Conservation (phyloP, 164 flowering plant species). For the Annona squamosa region DNA sequence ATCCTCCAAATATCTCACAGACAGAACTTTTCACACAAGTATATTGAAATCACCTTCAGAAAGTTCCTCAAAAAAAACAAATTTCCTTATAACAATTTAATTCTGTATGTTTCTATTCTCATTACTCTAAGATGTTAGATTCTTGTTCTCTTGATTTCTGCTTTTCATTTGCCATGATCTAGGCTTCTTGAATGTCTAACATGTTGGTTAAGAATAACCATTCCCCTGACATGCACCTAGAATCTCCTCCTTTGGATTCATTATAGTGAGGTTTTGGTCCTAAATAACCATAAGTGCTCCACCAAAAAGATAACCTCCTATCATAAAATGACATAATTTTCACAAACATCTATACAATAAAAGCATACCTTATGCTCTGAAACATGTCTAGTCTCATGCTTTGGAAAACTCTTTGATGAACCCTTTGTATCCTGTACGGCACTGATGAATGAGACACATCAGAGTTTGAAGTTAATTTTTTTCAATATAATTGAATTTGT, state of each 20-base stretch:
- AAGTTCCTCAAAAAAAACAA: too few relatives aligned
- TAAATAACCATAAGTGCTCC: too few relatives aligned
- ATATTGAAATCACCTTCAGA: too few relatives aligned
- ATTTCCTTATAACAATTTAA: too few relatives aligned
- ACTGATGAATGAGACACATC: slow-evolving; percentile 27
- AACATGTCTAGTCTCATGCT: slow-evolving; percentile 77
- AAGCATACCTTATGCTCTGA: slow-evolving; percentile 73
- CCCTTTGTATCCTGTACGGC: slow-evolving; percentile 59
- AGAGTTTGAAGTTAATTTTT: neutral
- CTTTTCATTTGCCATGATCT: too few relatives aligned
- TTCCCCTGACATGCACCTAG: neutral
- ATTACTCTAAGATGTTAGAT: too few relatives aligned
- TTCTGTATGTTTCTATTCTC: too few relatives aligned
- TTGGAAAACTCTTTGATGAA: slow-evolving; percentile 62
- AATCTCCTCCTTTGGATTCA: neutral
- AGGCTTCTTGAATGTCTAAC: neutral
- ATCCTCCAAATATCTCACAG: neutral
- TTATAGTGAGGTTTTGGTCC: neutral
- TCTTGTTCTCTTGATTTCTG: too few relatives aligned
- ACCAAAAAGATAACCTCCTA: neutral
- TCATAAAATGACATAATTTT: neutral
- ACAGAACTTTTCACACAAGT: too few relatives aligned
- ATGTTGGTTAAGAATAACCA: neutral
- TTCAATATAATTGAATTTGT: neutral
- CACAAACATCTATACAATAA: too few relatives aligned